These are phyloP conservation scores for Xylaria grammica DNA, from an alignment of 495 filamentous ascomycete genomes.

Conservation along the genomic window DNA sequence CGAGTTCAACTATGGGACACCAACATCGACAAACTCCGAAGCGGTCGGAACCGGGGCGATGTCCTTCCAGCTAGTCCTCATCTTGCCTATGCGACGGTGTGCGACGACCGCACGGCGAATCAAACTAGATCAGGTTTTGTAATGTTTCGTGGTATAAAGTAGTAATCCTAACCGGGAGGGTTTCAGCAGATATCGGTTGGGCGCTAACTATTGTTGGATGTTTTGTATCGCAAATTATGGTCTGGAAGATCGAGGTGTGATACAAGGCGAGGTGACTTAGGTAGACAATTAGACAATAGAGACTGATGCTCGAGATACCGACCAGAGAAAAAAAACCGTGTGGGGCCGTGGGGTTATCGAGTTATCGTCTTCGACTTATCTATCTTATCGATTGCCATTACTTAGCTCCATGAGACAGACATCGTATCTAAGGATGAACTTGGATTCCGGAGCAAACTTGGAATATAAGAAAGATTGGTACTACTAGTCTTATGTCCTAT, in stretches of 20 bases:
- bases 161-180: no score
- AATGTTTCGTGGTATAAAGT: not conserved
- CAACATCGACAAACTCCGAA: constrained; percentile 86
- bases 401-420: not conserved
- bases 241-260: constrained; percentile 1
- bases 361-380: constrained; percentile 25
- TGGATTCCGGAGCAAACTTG: no score
- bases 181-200: no score
- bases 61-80: constrained; percentile 63
- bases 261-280: no score
- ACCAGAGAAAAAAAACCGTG: constrained; percentile 27
- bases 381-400: constrained; percentile 32
- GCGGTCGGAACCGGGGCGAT: constrained; percentile 91
- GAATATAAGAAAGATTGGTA: no score
- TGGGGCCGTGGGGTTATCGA: constrained; percentile 37
- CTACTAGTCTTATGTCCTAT: no score
- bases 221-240: no score
- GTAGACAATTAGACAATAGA: no score
- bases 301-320: constrained; percentile 8
- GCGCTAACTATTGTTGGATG: no score
- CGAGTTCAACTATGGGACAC: not conserved
- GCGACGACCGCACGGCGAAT: constrained; percentile 24
- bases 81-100: constrained; percentile 27
- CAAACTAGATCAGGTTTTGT: not conserved
- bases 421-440: no score